A percentile compares a stretch with the other conserved stretches of the same genome.
Conservation (phyloP, 2,329 filamentous ascomycete genomes). For the Tolypocladium guangdongense region DNA sequence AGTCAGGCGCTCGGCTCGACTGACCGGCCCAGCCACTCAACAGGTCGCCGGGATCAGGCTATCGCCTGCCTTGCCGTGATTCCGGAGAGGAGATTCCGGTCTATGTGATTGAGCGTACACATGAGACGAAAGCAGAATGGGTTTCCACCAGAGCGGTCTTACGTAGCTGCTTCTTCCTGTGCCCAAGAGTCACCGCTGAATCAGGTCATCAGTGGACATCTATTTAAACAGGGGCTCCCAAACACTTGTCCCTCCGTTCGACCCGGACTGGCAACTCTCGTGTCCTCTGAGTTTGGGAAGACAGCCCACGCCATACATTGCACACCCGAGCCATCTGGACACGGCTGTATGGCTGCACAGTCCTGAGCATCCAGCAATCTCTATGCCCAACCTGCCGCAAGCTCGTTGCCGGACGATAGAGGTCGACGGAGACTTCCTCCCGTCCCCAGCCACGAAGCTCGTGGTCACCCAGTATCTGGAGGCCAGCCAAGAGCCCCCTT, state of each 20-base stretch:
- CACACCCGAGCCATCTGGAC: not conserved
- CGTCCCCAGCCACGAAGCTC: slow-evolving; percentile 33
- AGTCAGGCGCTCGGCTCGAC: not conserved
- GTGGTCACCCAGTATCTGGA: slow-evolving; percentile 32
- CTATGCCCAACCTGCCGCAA: slow-evolving; percentile 9
- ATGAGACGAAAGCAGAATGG: not conserved
- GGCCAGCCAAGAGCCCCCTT: slow-evolving; percentile 17
- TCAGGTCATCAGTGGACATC: slow-evolving; percentile 1
- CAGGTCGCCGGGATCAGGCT: not conserved
- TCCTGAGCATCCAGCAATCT: not conserved
- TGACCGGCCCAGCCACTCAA: not conserved
- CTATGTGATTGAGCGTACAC: not conserved
- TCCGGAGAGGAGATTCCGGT: not conserved
- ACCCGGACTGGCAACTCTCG: not conserved
- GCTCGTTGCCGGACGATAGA: slow-evolving; percentile 14
- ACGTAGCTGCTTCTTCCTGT: not conserved
- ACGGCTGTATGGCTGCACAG: not conserved
- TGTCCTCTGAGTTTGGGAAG: not conserved
- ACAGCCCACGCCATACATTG: not conserved
- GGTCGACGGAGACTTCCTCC: slow-evolving; percentile 22
- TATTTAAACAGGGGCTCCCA: not conserved
- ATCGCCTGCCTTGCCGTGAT: not conserved
- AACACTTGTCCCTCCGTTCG: not conserved
- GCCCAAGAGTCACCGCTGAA: slow-evolving; percentile 2
- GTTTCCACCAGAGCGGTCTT: not conserved